Evolutionary conservation across 75 land plant genomes (phyloP), one percentile per base, ranked within the genome.

Genomic region (Pinus albicaulis): DNA sequence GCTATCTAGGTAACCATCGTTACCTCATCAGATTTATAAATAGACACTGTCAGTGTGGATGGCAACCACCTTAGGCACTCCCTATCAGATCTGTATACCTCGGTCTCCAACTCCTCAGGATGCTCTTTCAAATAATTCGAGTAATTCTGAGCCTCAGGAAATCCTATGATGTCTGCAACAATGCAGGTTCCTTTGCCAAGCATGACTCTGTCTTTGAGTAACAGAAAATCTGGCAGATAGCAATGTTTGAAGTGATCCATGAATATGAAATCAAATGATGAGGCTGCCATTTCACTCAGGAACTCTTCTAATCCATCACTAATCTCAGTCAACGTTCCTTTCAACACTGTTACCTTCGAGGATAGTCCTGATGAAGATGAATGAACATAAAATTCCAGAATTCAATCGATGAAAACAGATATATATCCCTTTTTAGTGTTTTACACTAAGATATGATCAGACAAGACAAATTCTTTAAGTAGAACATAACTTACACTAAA

Each of bases 231-330:
- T 74, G 79, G 44, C 3, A 78, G 57, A 58, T 74, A 78, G n/a
- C 75, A 78, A n/a, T 74, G 41, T 79, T 78, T 78, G 62, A 28
- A 48, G 26, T 78, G 80, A 34, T 78, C 80, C 59, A 78, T 26
- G 53, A 78, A 78, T 22, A 78, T 58, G 56, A 78, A 78, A 57
- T 78, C 79, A 73, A 74, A 77, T 38, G 22, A 25, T 24, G 15
- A 3, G 52, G 10, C 78, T n/a, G 4, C 52, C 76, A 13, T 44
- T 34, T 77, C 76, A 19, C n/a, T 28, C 76, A 77, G 38, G 12
- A 73, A 3, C 56, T 48, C 52, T 78, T 76, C 73, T 44, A 77
- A 16, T 12, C 38, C 59, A 48, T 74, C 78, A 52, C 15, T 16
- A 14, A 48, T n/a, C 8, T 73, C 59, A 25, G 3, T 77, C 55